Conservation (phyloP, 139 green algal species). For the Chlorella sp. region DNA sequence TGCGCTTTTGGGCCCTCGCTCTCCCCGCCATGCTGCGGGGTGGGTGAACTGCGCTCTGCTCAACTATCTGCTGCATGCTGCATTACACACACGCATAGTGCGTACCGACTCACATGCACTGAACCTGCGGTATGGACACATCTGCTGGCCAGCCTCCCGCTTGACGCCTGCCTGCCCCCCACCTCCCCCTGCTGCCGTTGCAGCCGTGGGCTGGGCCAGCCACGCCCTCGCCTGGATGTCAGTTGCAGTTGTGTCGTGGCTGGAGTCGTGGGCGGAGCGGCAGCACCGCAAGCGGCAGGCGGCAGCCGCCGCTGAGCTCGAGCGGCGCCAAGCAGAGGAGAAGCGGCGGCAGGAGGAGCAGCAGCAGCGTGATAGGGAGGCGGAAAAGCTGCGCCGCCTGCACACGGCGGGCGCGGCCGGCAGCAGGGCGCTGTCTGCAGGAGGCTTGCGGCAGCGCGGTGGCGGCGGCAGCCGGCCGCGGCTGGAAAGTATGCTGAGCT, state of each 20-base stretch:
- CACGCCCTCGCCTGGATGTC: not conserved
- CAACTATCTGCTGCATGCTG: not conserved
- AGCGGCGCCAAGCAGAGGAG: not conserved
- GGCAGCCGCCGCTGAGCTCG: not conserved
- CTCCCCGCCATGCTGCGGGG: no score
- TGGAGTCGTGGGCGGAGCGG: not conserved
- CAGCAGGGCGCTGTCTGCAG: not conserved
- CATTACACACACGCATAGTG: no score
- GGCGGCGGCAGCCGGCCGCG: not conserved
- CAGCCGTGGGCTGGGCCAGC: slow-evolving; percentile 9
- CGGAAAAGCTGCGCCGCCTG: not conserved
- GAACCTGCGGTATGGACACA: no score
- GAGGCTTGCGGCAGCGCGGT: not conserved
- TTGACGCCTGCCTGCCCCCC: no score
- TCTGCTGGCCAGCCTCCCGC: no score
- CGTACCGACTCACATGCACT: no score
- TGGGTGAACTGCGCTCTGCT: not conserved
- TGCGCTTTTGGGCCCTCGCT: not conserved
- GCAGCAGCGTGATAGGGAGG: not conserved
- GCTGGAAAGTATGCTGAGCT: no score
- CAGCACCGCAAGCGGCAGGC: not conserved
- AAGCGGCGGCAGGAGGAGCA: not conserved
- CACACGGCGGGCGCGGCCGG: not conserved
- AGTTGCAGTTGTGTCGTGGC: not conserved
- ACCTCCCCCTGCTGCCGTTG: not conserved